These are phyloP conservation scores for Solanum chmielewskii DNA, from an alignment of 257 asterid species.

Conservation along the genomic window DNA sequence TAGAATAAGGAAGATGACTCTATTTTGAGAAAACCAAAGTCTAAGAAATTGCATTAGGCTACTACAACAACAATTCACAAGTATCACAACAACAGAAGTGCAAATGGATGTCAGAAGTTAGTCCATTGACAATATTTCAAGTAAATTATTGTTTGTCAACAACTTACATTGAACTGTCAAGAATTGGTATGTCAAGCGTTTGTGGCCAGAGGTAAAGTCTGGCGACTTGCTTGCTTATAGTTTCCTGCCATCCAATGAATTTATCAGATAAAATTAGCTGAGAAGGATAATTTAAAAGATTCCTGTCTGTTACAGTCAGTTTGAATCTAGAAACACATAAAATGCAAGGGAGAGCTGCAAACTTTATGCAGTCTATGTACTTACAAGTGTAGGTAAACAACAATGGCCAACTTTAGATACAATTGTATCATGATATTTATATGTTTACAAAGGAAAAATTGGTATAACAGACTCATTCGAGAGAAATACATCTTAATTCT, in stretches of 20 bases:
- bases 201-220: conserved; percentile 72
- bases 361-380: background rate
- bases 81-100: background rate
- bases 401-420: background rate
- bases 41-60: background rate
- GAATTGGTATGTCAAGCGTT: conserved; percentile 45
- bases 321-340: background rate
- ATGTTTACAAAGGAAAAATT: background rate
- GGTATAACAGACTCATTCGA: background rate
- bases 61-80: background rate
- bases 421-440: background rate
- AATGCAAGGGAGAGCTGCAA: background rate
- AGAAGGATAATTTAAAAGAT: background rate
- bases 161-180: conserved; percentile 66
- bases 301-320: background rate
- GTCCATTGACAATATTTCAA: background rate
- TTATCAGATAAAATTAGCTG: background rate
- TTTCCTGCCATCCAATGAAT: conserved; percentile 32
- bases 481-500: background rate
- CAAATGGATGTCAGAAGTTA: background rate
- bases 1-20: background rate
- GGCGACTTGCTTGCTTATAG: conserved; percentile 37
- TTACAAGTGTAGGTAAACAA: background rate
- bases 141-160: background rate
- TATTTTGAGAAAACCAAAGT: background rate